Evolutionary conservation across 2,329 filamentous ascomycete species (phyloP).

Genomic region (Magnaporthales sp.): DNA sequence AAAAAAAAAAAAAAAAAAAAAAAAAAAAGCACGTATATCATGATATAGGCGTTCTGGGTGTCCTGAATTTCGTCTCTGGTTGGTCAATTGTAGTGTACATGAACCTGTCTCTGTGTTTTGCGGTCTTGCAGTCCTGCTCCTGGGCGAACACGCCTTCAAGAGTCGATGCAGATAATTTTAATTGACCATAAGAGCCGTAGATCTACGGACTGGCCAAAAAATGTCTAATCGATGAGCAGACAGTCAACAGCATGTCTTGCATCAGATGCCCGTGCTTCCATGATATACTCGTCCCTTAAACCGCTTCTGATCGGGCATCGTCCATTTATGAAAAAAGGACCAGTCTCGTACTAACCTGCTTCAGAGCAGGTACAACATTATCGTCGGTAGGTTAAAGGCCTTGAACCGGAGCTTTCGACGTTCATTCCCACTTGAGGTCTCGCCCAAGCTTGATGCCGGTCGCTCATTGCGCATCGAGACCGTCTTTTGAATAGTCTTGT

Average conservation of each 20-base stretch:
- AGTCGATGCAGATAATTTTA: background rate
- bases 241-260: background rate
- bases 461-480: background rate
- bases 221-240: background rate
- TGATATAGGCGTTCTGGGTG: background rate
- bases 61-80: background rate
- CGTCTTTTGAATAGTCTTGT: background rate
- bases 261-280: background rate
- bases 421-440: background rate
- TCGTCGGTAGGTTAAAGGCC: background rate
- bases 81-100: background rate
- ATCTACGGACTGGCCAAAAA: background rate
- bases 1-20: background rate
- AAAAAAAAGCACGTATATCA: background rate
- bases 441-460: background rate
- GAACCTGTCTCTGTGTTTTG: background rate
- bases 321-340: background rate
- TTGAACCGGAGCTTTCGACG: background rate
- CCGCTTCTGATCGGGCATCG: background rate
- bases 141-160: too few species aligned
- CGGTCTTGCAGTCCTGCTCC: background rate
- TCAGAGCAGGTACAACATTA: background rate
- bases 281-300: background rate
- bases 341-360: background rate
- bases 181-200: background rate